phyloP scores from a whole-genome alignment of 2,329 filamentous ascomycete species.

The Juglanconis oblonga region DNA sequence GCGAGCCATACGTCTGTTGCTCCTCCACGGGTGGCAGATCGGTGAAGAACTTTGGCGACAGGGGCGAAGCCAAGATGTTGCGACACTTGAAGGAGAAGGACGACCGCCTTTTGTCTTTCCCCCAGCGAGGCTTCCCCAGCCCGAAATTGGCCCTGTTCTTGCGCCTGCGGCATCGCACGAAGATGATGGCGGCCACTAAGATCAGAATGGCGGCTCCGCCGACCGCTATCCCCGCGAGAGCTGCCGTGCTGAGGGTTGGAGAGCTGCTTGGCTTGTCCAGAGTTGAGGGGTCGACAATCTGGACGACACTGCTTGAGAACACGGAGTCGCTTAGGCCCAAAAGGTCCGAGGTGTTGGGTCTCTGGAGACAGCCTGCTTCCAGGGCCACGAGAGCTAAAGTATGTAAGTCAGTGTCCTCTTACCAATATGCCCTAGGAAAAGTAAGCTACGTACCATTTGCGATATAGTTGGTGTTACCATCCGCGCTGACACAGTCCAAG shows the following conservation, averaged over 20 bases:
- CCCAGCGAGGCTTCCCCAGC: conserved; percentile 24
- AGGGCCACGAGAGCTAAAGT: conserved; percentile 48
- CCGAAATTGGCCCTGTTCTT: conserved; percentile 32
- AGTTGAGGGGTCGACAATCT: conserved; percentile 7
- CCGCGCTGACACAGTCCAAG: conserved; percentile 42
- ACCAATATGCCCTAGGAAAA: no score
- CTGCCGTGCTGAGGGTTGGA: conserved; percentile 6
- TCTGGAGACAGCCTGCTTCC: conserved; percentile 48
- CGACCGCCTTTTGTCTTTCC: conserved; percentile 37
- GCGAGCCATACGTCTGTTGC: conserved; percentile 24
- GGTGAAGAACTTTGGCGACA: conserved; percentile 36
- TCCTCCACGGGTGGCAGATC: conserved; percentile 10
- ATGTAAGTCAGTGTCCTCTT: background rate
- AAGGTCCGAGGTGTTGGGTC: conserved; percentile 34
- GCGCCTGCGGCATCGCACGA: conserved; percentile 45
- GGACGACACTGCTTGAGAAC: conserved; percentile 34
- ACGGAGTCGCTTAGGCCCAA: conserved; percentile 44
- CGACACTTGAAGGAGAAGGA: conserved; percentile 52
- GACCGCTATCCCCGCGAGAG: conserved; percentile 43
- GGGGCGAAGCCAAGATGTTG: conserved; percentile 37
- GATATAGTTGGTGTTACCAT: conserved; percentile 39
- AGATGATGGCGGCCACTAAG: conserved; percentile 37
- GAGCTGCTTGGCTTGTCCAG: background rate
- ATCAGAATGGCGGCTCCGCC: conserved; percentile 35
- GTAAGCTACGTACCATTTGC: conserved; percentile 44